phyloP scores from a whole-genome alignment of 2,329 filamentous ascomycete species.

The Ophiocordyceps australis region DNA sequence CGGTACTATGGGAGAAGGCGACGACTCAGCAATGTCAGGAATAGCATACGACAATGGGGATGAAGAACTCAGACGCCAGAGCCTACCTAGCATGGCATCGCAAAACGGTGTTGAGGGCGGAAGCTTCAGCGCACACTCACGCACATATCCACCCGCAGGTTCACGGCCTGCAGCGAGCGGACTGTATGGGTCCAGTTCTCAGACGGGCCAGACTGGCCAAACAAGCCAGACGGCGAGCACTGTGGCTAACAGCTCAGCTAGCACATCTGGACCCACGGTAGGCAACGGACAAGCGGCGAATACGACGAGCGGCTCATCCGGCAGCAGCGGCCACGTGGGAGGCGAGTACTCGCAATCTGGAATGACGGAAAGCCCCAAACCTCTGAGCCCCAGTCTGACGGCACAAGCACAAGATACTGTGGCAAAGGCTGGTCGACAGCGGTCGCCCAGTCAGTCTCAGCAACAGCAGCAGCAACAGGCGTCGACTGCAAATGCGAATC shows the following conservation, averaged over 20 bases:
- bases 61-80: slow-evolving; percentile 46
- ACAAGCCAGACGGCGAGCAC: slow-evolving; percentile 33
- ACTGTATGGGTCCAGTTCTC: slow-evolving; percentile 43
- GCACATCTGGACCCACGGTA: slow-evolving; percentile 25
- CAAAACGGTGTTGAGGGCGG: slow-evolving; percentile 33
- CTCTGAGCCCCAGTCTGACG: slow-evolving; percentile 52
- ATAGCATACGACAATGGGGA: slow-evolving; percentile 36
- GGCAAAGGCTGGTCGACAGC: slow-evolving; percentile 32
- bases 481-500: too few species aligned
- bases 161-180: slow-evolving; percentile 29
- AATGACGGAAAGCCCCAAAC: slow-evolving; percentile 78
- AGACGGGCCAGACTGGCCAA: slow-evolving; percentile 30
- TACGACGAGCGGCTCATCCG: too few species aligned
- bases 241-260: slow-evolving; percentile 21
- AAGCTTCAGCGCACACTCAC: slow-evolving; percentile 42
- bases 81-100: slow-evolving; percentile 58
- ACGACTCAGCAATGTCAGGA: slow-evolving; percentile 39
- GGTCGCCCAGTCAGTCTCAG: slow-evolving; percentile 47
- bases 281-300: too few species aligned
- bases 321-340: slow-evolving; percentile 24
- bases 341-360: slow-evolving; percentile 50
- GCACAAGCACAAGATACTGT: slow-evolving; percentile 34
- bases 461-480: slow-evolving; percentile 45
- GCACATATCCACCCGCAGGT: slow-evolving; percentile 63
- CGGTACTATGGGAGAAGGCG: slow-evolving; percentile 25